Evolutionary conservation across 2,329 filamentous ascomycete genomes (phyloP).

Genomic region (Venturia oleaginea): DNA sequence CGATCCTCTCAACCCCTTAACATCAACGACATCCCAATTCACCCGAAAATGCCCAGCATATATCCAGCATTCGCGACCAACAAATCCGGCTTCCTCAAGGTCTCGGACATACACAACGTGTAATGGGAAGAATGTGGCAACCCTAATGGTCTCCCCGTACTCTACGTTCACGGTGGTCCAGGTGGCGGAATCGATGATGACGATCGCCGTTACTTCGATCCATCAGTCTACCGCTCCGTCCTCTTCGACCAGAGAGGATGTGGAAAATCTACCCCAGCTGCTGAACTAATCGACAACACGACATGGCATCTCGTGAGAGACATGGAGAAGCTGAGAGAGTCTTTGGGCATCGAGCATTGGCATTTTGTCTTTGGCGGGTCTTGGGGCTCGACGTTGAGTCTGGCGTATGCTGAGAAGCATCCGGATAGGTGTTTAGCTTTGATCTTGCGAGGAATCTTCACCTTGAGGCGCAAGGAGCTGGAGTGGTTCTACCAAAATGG

Average conservation of each 20-base stretch:
- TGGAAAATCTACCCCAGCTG: slow-evolving; percentile 35
- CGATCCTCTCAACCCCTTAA: too few relatives aligned
- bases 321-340: slow-evolving; percentile 35
- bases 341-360: slow-evolving; percentile 36
- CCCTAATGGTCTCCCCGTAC: slow-evolving; percentile 17
- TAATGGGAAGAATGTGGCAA: slow-evolving; percentile 2
- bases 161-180: slow-evolving; percentile 39
- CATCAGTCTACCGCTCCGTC: slow-evolving; percentile 35
- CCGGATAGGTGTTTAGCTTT: slow-evolving; percentile 31
- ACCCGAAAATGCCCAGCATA: neutral
- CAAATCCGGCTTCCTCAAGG: neutral
- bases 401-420: slow-evolving; percentile 37
- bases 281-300: slow-evolving; percentile 35
- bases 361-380: slow-evolving; percentile 40
- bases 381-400: slow-evolving; percentile 38
- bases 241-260: slow-evolving; percentile 40
- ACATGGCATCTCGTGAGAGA: slow-evolving; percentile 37
- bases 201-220: slow-evolving; percentile 37
- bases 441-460: slow-evolving; percentile 37
- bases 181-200: slow-evolving; percentile 15
- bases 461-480: slow-evolving; percentile 28
- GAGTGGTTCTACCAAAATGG: slow-evolving; percentile 26
- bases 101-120: neutral
- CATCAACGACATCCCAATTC: neutral
- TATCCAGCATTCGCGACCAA: neutral